Base-by-base conservation (phyloP, 2,329 filamentous ascomycete species). In the Chaetomium sp. region DNA sequence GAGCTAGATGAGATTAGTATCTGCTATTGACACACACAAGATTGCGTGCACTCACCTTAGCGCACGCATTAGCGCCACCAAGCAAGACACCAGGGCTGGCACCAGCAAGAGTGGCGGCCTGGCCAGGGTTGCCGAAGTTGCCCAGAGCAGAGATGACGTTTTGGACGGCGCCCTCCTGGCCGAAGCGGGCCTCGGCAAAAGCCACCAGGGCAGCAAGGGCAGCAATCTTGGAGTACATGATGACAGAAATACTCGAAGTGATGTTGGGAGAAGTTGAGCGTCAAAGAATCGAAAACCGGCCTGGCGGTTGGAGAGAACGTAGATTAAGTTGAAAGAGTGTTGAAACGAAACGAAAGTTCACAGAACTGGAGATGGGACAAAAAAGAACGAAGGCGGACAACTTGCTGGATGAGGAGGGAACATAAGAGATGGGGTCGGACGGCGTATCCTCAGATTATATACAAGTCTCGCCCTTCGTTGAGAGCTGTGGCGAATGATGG, bases 31-130 rank as follows among this genome's bases (percentile, higher is more conserved):
- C 13, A 57, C 2, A 3, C 1, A 6, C 3, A 10, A 35, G 8
- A 6, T 47, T 27, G 16, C 3, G 2, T 12, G 33, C 33, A 21
- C 68, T 66, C 73, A 83, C 81, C 78, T 88, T 90, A 68, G 79
- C 85, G 72, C 89, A 91, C 42, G 89, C 84, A 75, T 88, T 86
- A 66, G 88, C 85, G 57, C 80, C 87, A 27, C 82, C 88, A 21
- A 91, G 81, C 16, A 91, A 82, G 65, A 87, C 83, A 47, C 83
- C 80, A 57, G 89, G 85, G 53, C 87, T 83, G 21, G 78, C 78
- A 62, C 88, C 88, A 56, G 86, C 84, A 66, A 91, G 83, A 56
- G 87, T 90, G 53, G 81, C 82, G 57, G 88, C 87, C 70, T 82
- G 80, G 50, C 88, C 88, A 2, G 87, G 79, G 50, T 78, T 76